A percentile compares a stretch with the other conserved stretches of the same genome.
phyloP scores from a whole-genome alignment of 768 basidiomycete genomes.

The Thelephora ganbajun region DNA sequence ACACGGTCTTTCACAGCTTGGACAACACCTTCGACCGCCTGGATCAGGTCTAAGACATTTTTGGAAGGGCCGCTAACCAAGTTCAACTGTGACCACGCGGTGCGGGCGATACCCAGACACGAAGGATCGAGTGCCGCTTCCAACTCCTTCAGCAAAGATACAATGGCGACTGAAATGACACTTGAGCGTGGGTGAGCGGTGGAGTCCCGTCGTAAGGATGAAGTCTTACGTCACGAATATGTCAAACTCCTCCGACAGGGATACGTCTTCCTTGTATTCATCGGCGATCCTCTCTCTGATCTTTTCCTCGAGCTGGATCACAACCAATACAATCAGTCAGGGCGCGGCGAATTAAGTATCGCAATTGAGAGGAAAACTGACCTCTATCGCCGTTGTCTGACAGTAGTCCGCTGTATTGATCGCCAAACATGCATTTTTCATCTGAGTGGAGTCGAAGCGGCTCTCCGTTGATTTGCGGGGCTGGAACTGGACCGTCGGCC shows the following conservation, averaged over 20 bases:
- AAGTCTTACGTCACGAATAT: slow-evolving; percentile 63
- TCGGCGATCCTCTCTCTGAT: slow-evolving; percentile 70
- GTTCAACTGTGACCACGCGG: slow-evolving; percentile 63
- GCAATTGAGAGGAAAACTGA: slow-evolving; percentile 18
- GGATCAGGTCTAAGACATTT: slow-evolving; percentile 67
- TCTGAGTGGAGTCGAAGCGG: slow-evolving; percentile 58
- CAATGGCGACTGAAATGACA: slow-evolving; percentile 74
- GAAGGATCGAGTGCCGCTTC: slow-evolving; percentile 73
- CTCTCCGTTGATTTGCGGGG: slow-evolving; percentile 65
- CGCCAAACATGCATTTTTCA: slow-evolving; percentile 75
- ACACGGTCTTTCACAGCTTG: slow-evolving; percentile 68
- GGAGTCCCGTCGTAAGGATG: neutral
- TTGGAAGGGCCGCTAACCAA: slow-evolving; percentile 81
- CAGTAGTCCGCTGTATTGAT: slow-evolving; percentile 99
- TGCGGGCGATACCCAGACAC: slow-evolving; percentile 62
- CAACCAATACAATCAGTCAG: neutral
- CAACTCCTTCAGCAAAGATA: slow-evolving; percentile 68
- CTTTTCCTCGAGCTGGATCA: slow-evolving; percentile 75
- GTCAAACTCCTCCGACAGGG: slow-evolving; percentile 76
- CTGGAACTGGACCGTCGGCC: slow-evolving; percentile 19
- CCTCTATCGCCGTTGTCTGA: slow-evolving; percentile 81
- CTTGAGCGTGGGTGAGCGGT: slow-evolving; percentile 23
- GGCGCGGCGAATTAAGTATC: neutral
- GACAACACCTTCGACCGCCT: slow-evolving; percentile 59
- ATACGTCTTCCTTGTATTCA: slow-evolving; percentile 65